phyloP scores from a whole-genome alignment of 257 asterid genomes.

The Scutellaria galericulata region DNA sequence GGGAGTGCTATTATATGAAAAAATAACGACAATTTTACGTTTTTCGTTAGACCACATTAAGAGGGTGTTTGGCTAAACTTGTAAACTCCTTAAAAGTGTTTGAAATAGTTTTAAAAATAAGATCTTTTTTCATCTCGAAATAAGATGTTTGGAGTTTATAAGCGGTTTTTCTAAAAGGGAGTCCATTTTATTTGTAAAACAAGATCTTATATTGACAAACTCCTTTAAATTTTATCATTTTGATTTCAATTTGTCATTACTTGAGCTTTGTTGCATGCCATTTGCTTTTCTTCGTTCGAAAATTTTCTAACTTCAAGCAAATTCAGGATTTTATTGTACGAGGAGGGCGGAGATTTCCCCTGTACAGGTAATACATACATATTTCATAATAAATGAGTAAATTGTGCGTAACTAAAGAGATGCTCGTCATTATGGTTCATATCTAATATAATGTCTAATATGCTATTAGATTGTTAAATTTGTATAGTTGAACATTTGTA shows the following conservation, averaged over 20 bases:
- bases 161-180: no score
- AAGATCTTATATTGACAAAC: neutral
- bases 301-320: constrained; percentile 34
- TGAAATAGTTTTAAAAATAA: no score
- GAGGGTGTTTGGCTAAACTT: no score
- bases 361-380: constrained; percentile 69
- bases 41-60: no score
- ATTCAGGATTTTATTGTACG: constrained; percentile 84
- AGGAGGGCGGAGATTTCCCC: constrained; percentile 81
- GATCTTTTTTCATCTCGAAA: no score
- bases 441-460: neutral
- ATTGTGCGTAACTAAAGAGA: neutral
- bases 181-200: neutral
- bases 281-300: constrained; percentile 4
- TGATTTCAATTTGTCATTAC: neutral
- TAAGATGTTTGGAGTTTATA: no score
- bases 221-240: no score
- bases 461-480: no score
- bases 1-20: neutral
- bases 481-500: neutral
- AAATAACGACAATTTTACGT: no score
- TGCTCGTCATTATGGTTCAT: constrained; percentile 9
- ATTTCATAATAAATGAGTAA: neutral
- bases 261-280: neutral
- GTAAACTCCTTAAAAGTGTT: no score